Conservation (phyloP, 2,329 filamentous ascomycete genomes). For the Trichoderma hamatum region DNA sequence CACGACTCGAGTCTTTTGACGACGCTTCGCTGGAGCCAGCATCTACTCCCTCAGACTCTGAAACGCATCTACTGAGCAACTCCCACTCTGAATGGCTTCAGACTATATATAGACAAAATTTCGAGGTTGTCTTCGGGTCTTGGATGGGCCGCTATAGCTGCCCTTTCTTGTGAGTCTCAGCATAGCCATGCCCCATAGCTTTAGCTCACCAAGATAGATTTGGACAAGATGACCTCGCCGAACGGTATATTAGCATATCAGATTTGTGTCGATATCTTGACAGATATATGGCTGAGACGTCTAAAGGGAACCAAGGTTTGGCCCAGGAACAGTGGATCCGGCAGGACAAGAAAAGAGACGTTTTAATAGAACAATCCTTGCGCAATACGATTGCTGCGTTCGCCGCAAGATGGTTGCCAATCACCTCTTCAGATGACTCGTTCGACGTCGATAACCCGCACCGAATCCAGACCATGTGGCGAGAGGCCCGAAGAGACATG, state of each 20-base stretch:
- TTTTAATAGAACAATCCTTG: background rate
- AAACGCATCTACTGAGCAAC: background rate
- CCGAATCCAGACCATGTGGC: constrained; percentile 9
- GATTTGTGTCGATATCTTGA: constrained; percentile 2
- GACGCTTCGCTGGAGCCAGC: background rate
- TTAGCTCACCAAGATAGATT: background rate
- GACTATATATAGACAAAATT: constrained; percentile 8
- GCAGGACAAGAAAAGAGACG: background rate
- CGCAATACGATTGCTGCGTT: constrained; percentile 3
- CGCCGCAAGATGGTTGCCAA: constrained; percentile 1
- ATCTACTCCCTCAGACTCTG: background rate
- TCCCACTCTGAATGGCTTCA: constrained; percentile 2
- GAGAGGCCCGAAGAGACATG: constrained; percentile 11
- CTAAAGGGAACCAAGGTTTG: background rate
- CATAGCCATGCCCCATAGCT: background rate
- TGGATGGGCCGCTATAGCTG: constrained; percentile 10
- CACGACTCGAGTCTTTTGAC: background rate
- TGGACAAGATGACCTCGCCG: constrained; percentile 7
- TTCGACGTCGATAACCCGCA: background rate
- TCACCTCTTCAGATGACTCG: constrained; percentile 2
- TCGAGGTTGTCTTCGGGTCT: constrained; percentile 7
- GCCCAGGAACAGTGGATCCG: background rate
- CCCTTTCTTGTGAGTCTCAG: background rate
- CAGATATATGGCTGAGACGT: constrained; percentile 3
- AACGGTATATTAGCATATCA: constrained; percentile 8